A percentile compares a stretch with the other conserved stretches of the same genome.
Conservation (phyloP, 345 rosid species). For the Clausena lansium region DNA sequence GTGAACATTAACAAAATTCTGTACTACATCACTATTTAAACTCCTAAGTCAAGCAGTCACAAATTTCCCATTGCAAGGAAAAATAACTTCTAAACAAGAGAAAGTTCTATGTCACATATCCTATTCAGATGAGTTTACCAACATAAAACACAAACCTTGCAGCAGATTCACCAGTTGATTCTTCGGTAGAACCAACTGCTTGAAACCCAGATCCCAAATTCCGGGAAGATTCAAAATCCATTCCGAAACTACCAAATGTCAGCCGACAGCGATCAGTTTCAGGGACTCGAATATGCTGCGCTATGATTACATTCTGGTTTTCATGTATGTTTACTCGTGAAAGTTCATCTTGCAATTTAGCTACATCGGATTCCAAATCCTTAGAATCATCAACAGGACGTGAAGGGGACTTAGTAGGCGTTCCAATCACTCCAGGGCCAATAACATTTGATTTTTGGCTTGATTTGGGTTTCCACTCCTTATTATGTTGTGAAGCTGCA, state of each 20-base stretch:
- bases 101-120: not conserved
- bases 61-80: not conserved
- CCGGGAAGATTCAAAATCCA: conserved; percentile 49
- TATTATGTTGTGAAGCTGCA: conserved; percentile 66
- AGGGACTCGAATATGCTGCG: conserved; percentile 78
- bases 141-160: conserved; percentile 45
- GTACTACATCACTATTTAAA: not conserved
- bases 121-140: not conserved
- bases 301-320: conserved; percentile 77
- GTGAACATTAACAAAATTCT: not conserved
- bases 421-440: conserved; percentile 65
- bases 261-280: conserved; percentile 72
- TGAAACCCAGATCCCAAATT: conserved; percentile 36
- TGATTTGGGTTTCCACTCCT: conserved; percentile 88
- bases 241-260: conserved; percentile 84
- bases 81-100: not conserved
- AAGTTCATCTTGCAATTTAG: conserved; percentile 54
- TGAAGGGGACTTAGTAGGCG: conserved; percentile 50
- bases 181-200: conserved; percentile 41
- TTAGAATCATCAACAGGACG: conserved; percentile 44
- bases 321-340: conserved; percentile 41
- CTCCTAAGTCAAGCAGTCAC: not conserved
- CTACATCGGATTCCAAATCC: conserved; percentile 42
- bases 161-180: conserved; percentile 45
- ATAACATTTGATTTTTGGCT: conserved; percentile 48